These are phyloP conservation scores for Aspergillus oerlinghausenensis DNA, from an alignment of 2,329 filamentous ascomycete species.

Conservation along the genomic window DNA sequence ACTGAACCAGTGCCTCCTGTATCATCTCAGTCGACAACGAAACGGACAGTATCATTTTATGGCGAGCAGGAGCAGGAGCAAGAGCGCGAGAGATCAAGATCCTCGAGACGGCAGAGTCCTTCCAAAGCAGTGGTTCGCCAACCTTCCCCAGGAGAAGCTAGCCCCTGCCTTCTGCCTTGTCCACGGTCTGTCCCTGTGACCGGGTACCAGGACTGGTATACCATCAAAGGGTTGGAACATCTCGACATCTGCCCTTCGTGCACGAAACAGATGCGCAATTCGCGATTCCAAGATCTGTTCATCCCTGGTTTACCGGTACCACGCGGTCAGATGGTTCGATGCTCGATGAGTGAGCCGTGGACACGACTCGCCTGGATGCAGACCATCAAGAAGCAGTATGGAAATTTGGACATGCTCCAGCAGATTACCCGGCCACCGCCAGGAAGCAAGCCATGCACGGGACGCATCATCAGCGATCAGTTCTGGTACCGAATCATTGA, in stretches of 20 bases:
- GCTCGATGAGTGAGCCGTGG: slow-evolving; percentile 79
- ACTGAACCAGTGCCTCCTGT: slow-evolving; percentile 1
- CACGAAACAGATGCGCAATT: slow-evolving; percentile 65
- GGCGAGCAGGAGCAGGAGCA: slow-evolving; percentile 9
- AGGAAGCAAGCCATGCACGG: slow-evolving; percentile 53
- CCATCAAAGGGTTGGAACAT: slow-evolving; percentile 62
- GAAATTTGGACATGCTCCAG: slow-evolving; percentile 65
- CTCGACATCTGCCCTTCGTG: slow-evolving; percentile 83
- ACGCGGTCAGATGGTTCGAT: slow-evolving; percentile 57
- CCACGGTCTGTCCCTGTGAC: slow-evolving; percentile 59
- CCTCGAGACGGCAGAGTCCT: slow-evolving; percentile 7
- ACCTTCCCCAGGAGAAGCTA: slow-evolving; percentile 13
- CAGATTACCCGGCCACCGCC: slow-evolving; percentile 61
- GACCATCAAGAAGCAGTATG: slow-evolving; percentile 64
- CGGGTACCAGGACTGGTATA: slow-evolving; percentile 75
- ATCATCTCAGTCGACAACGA: slow-evolving; percentile 6
- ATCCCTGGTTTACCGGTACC: slow-evolving; percentile 56
- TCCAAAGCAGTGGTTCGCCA: slow-evolving; percentile 12
- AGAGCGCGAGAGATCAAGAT: not conserved
- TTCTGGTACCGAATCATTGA: slow-evolving; percentile 75
- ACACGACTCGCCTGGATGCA: slow-evolving; percentile 79
- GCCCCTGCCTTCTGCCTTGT: slow-evolving; percentile 58
- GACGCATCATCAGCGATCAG: slow-evolving; percentile 53
- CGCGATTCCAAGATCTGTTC: slow-evolving; percentile 65
- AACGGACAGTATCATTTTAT: slow-evolving; percentile 17